Base-by-base conservation (phyloP, 306 rosid species). In the Potentilla sterilis region DNA sequence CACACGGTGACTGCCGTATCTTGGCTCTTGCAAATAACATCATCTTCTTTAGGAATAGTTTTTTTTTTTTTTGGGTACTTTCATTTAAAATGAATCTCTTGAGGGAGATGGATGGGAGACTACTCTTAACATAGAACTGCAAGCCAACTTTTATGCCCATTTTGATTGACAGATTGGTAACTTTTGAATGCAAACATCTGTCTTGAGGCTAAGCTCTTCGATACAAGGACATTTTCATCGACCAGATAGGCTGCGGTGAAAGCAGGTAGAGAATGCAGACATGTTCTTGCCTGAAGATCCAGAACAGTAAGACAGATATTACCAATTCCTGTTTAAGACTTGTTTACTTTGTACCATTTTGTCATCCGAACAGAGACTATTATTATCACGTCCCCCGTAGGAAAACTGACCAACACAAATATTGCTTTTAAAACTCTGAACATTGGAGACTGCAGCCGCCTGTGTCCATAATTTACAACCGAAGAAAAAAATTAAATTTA, bases 221-320 rank as follows among this genome's bases (percentile, higher is more conserved):
- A 44, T 44, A 44, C 48, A 1, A 11, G 48, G 10, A 1, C 49
- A 46, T 46, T 46, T 46, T 46, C 15, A 13, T 10, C 15, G 14
- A 12, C 49, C 14, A 5, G 2, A 46, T 11, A 46, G 49, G 5
- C 49, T 46, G 3, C 10, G 49, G 49, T 43, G 14, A 44, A 44
- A 44, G 48, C 48, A 44, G 11, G 49, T 46, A 46, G 21, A 4
- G 7, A 22, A 4, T 24, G 15, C 64, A 58, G 15, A 24, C 15
- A 58, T 22, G 80, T 68, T 47, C 7, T 43, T 21, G 65, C 81
- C 15, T 4, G 52, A 48, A 83, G 82, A 35, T 67, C 28, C 19
- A 22, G 22, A 52, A 52, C 58, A 52, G 24, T 24, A 18, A 16
- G 21, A 6, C 57, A 51, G 19, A 7, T 49, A 10, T 6, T 51